Conservation (phyloP, 1,284 basidiomycete genomes). For the Fomitopsis schrenkii region DNA sequence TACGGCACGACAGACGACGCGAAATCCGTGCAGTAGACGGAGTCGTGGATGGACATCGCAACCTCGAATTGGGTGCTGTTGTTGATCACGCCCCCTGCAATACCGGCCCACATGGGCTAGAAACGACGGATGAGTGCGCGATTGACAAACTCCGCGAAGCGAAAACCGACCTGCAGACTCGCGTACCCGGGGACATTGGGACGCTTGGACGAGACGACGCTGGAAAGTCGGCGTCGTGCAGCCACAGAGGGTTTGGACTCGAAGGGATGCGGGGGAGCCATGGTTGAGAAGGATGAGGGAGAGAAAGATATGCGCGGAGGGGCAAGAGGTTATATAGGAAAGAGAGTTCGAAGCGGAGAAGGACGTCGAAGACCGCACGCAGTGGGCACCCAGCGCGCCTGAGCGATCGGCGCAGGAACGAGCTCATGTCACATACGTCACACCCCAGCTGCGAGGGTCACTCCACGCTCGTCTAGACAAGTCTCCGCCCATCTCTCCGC, state of each 20-base stretch:
- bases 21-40: constrained; percentile 77
- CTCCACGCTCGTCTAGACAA: constrained; percentile 1
- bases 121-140: constrained; percentile 10
- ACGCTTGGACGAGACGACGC: constrained; percentile 38
- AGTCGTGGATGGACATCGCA: constrained; percentile 75
- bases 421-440: constrained; percentile 2
- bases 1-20: constrained; percentile 50
- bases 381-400: background rate
- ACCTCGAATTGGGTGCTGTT: constrained; percentile 61
- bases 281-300: constrained; percentile 20
- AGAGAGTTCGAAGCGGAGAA: background rate
- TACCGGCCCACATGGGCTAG: constrained; percentile 82
- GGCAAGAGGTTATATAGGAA: constrained; percentile 16
- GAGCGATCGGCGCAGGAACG: background rate
- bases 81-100: constrained; percentile 56
- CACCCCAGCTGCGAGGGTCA: background rate
- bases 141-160: constrained; percentile 16
- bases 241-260: constrained; percentile 58
- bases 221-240: constrained; percentile 64
- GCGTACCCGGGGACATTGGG: constrained; percentile 53
- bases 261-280: constrained; percentile 45
- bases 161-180: constrained; percentile 52
- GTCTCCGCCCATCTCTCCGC: background rate
- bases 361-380: background rate
- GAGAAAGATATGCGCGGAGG: constrained; percentile 9